Evolutionary conservation across 371 early-diverging fungal species (phyloP).

Genomic region (Nosema muscidifuracis): DNA sequence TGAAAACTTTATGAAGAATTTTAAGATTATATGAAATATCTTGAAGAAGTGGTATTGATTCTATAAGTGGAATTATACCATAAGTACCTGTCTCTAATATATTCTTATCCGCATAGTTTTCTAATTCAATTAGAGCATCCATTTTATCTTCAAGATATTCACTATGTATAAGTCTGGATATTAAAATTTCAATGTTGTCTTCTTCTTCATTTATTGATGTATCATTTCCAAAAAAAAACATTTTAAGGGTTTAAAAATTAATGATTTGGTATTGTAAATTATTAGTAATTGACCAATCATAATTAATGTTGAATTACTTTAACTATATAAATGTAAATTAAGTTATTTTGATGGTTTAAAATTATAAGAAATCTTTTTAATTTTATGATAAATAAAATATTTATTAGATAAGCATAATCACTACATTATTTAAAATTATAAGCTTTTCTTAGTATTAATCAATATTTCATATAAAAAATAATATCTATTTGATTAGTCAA

Average conservation of each 20-base stretch:
- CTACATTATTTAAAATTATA: too few species aligned
- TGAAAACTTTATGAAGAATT: background rate
- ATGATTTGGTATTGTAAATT: too few species aligned
- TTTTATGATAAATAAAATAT: too few species aligned
- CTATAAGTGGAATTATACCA: conserved; percentile 5
- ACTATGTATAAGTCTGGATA: background rate
- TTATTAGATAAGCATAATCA: too few species aligned
- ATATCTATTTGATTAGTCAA: background rate
- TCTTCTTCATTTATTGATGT: background rate
- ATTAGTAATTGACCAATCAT: too few species aligned
- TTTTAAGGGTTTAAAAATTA: conserved; percentile 9
- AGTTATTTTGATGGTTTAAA: too few species aligned
- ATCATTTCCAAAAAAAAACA: conserved; percentile 24
- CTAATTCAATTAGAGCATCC: conserved; percentile 20
- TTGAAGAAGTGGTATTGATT: conserved; percentile 15
- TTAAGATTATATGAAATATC: conserved; percentile 14
- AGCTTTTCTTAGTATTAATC: too few species aligned
- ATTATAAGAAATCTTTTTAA: too few species aligned
- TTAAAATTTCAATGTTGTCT: conserved; percentile 7
- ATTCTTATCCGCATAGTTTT: conserved; percentile 4
- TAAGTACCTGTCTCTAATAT: conserved; percentile 5
- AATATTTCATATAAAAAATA: too few species aligned
- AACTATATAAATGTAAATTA: too few species aligned
- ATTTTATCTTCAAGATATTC: conserved; percentile 23
- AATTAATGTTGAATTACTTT: too few species aligned